phyloP scores from a whole-genome alignment of 805 yeast species.

The Candida caryicola region DNA sequence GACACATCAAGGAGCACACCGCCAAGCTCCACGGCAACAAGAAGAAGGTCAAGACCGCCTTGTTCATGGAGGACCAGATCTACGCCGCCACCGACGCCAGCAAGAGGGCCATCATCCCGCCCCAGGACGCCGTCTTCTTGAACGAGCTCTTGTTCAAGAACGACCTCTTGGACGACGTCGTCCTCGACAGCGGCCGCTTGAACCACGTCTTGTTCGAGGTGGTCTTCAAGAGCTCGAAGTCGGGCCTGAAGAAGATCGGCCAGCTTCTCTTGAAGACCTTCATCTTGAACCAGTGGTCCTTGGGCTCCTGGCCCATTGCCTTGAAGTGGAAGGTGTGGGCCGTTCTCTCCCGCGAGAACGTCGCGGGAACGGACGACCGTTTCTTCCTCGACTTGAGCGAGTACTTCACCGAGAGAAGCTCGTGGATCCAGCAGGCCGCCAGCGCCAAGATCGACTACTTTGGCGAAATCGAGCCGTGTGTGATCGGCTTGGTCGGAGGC shows the following conservation, averaged over 20 bases:
- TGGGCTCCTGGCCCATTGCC: slow-evolving; percentile 30
- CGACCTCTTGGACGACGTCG: slow-evolving; percentile 24
- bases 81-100: slow-evolving; percentile 51
- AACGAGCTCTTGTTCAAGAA: slow-evolving; percentile 26
- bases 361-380: slow-evolving; percentile 30
- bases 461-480: slow-evolving; percentile 50
- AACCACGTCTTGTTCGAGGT: slow-evolving; percentile 22
- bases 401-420: slow-evolving; percentile 38
- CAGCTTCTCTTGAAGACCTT: slow-evolving; percentile 56
- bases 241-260: slow-evolving; percentile 53
- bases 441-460: slow-evolving; percentile 49
- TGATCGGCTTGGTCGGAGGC: slow-evolving; percentile 59
- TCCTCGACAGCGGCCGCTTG: slow-evolving; percentile 27
- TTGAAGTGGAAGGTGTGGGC: slow-evolving; percentile 50
- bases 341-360: slow-evolving; percentile 22
- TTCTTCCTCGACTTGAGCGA: slow-evolving; percentile 25
- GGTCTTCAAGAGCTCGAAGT: slow-evolving; percentile 41
- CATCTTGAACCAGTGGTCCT: slow-evolving; percentile 64
- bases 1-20: slow-evolving; percentile 28
- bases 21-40: slow-evolving; percentile 30
- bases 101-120: slow-evolving; percentile 55
- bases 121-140: slow-evolving; percentile 56
- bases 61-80: slow-evolving; percentile 52
- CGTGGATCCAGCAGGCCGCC: slow-evolving; percentile 43
- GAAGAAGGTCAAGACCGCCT: slow-evolving; percentile 28